Percentiles rank a stretch among this genome's conserved stretches.
phyloP scores from a whole-genome alignment of 768 basidiomycete species.

The Termitomyces sp. region DNA sequence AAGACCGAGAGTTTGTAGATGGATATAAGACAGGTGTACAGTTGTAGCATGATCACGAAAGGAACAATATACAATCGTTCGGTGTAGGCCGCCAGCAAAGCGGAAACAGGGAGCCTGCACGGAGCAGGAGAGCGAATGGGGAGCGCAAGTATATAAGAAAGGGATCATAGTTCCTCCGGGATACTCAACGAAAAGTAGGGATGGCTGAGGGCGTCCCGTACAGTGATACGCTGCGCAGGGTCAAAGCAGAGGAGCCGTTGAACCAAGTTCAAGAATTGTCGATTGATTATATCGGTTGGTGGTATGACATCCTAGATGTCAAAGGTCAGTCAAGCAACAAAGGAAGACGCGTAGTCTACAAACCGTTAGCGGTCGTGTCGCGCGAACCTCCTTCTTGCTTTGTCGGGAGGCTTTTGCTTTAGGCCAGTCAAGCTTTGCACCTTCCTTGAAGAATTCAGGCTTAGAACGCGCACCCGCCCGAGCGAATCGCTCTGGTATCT shows the following conservation, averaged over 20 bases:
- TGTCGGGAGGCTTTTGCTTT: slow-evolving; percentile 84
- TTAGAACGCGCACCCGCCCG: slow-evolving; percentile 75
- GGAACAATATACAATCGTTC: slow-evolving; percentile 11
- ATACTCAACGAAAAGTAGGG: slow-evolving; percentile 78
- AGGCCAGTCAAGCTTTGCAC: slow-evolving; percentile 86
- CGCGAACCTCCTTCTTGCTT: slow-evolving; percentile 91
- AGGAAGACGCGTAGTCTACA: slow-evolving; percentile 25
- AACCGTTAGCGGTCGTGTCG: slow-evolving; percentile 77
- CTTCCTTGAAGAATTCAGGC: slow-evolving; percentile 92
- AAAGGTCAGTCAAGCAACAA: slow-evolving; percentile 12
- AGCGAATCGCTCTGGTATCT: slow-evolving; percentile 88
- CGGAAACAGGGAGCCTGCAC: slow-evolving; percentile 2
- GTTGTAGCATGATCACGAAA: slow-evolving; percentile 13
- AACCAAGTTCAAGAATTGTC: slow-evolving; percentile 85
- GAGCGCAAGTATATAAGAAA: slow-evolving; percentile 16
- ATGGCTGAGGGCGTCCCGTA: slow-evolving; percentile 84
- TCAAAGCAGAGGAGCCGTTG: slow-evolving; percentile 87
- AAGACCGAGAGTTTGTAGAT: slow-evolving; percentile 8
- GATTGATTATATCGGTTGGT: slow-evolving; percentile 69
- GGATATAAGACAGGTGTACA: slow-evolving; percentile 15
- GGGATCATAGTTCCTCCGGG: slow-evolving; percentile 60
- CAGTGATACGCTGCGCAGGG: slow-evolving; percentile 83
- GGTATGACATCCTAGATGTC: slow-evolving; percentile 76
- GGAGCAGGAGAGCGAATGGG: slow-evolving; percentile 4
- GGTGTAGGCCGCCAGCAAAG: slow-evolving; percentile 1